phyloP scores from a whole-genome alignment of 352 stramenopile genomes.

The Pythium scleroteichum region DNA sequence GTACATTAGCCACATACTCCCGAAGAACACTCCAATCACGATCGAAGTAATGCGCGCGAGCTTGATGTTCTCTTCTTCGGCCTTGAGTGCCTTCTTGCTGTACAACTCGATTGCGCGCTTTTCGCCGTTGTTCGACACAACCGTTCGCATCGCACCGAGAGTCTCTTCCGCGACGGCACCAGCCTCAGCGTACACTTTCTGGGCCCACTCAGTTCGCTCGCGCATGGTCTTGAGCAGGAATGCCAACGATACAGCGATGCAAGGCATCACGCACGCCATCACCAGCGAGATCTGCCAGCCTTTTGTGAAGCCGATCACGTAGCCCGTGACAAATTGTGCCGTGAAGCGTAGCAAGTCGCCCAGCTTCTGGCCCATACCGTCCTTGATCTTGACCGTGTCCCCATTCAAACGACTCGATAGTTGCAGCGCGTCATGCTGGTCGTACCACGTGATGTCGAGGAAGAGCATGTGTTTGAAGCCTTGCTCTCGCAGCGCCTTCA shows the following conservation, averaged over 20 bases:
- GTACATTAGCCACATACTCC: constrained; percentile 33
- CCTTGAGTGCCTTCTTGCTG: constrained; percentile 28
- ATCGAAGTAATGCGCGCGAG: constrained; percentile 29
- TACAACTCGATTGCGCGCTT: constrained; percentile 32
- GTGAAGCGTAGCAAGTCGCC: constrained; percentile 35
- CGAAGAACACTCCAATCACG: constrained; percentile 32
- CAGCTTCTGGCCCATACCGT: constrained; percentile 41
- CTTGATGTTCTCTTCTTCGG: constrained; percentile 34
- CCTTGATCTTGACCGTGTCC: constrained; percentile 36
- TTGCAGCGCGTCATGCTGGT: constrained; percentile 25
- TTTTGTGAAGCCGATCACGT: constrained; percentile 36
- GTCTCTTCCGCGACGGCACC: constrained; percentile 43
- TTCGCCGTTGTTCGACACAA: constrained; percentile 37
- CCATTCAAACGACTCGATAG: constrained; percentile 25
- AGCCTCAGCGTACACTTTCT: constrained; percentile 35
- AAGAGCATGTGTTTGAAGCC: constrained; percentile 26
- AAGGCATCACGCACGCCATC: constrained; percentile 39
- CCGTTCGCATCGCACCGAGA: constrained; percentile 37
- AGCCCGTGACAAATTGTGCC: constrained; percentile 33
- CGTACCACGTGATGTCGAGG: constrained; percentile 31
- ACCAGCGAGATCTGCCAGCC: constrained; percentile 42
- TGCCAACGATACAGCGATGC: constrained; percentile 31
- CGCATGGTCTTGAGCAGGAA: constrained; percentile 36
- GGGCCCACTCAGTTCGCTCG: constrained; percentile 21
- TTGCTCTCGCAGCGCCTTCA: constrained; percentile 26